phyloP scores from a whole-genome alignment of 768 basidiomycete species.

The Floccularia luteovirens region DNA sequence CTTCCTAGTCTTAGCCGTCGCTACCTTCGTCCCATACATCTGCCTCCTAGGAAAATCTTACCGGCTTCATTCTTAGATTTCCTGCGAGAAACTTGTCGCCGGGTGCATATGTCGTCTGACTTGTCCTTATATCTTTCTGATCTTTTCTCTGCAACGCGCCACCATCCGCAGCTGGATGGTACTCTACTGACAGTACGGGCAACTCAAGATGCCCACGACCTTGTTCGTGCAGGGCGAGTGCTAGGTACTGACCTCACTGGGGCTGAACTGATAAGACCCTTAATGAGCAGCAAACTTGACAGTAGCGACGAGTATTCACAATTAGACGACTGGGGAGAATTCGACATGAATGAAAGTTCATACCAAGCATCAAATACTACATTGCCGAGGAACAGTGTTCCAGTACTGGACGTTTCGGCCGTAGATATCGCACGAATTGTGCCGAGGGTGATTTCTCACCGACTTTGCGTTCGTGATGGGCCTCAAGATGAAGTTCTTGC shows the following conservation, averaged over 20 bases:
- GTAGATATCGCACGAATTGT: conserved; percentile 70
- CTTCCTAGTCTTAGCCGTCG: conserved; percentile 23
- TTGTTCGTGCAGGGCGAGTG: conserved; percentile 60
- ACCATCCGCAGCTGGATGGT: conserved; percentile 63
- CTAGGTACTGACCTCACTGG: conserved; percentile 57
- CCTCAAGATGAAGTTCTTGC: conserved; percentile 66
- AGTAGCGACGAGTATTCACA: not conserved
- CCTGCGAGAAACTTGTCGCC: conserved; percentile 20
- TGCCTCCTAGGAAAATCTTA: conserved; percentile 16
- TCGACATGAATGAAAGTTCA: too few relatives aligned
- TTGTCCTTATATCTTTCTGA: conserved; percentile 65
- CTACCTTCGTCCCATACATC: conserved; percentile 11
- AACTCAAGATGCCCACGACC: conserved; percentile 56
- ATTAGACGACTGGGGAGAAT: not conserved
- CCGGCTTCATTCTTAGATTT: conserved; percentile 21
- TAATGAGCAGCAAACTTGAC: not conserved
- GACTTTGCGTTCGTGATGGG: conserved; percentile 61
- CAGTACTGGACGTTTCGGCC: conserved; percentile 56
- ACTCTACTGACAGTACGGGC: conserved; percentile 57
- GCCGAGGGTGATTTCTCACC: conserved; percentile 68
- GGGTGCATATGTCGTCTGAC: conserved; percentile 38
- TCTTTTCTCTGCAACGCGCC: conserved; percentile 66
- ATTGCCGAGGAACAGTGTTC: conserved; percentile 7
- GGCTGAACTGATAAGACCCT: conserved; percentile 39
- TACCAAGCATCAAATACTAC: conserved; percentile 8